phyloP scores from a whole-genome alignment of 805 yeast species.

The Cephaloascus albidus region DNA sequence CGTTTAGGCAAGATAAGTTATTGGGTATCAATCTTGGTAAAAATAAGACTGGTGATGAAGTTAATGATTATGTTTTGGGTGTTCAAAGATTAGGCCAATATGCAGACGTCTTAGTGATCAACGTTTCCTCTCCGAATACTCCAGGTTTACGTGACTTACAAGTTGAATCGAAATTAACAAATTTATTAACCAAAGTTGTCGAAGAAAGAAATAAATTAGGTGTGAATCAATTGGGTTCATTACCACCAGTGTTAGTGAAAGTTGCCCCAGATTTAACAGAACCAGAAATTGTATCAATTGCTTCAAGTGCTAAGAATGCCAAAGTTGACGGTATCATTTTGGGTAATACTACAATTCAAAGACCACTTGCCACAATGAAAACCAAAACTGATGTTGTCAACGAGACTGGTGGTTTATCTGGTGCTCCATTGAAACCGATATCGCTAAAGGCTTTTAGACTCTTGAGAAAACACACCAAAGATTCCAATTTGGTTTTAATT shows the following conservation, averaged over 20 bases:
- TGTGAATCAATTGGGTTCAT: conserved; percentile 28
- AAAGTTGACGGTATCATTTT: conserved; percentile 86
- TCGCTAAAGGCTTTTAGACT: conserved; percentile 62
- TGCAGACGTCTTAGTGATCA: conserved; percentile 85
- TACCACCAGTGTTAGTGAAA: conserved; percentile 81
- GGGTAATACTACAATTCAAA: conserved; percentile 83
- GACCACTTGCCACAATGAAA: conserved; percentile 52
- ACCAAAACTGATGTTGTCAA: conserved; percentile 35
- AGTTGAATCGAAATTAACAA: conserved; percentile 61
- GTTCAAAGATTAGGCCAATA: conserved; percentile 71
- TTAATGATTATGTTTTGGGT: conserved; percentile 77
- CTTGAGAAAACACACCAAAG: conserved; percentile 71
- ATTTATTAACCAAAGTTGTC: conserved; percentile 58
- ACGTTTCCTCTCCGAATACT: conserved; percentile 93
- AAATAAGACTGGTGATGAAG: conserved; percentile 86
- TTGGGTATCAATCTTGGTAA: conserved; percentile 86
- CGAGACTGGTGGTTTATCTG: conserved; percentile 86
- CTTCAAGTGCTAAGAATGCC: conserved; percentile 66
- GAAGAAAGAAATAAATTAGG: conserved; percentile 50
- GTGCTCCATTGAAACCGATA: conserved; percentile 80
- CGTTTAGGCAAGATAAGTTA: conserved; percentile 56
- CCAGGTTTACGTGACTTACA: conserved; percentile 91
- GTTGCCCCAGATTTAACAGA: conserved; percentile 90
- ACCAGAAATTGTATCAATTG: conserved; percentile 73
- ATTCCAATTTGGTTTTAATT: conserved; percentile 60